Evolutionary conservation across 495 filamentous ascomycete species (phyloP).

Genomic region (Penicillium lagena): DNA sequence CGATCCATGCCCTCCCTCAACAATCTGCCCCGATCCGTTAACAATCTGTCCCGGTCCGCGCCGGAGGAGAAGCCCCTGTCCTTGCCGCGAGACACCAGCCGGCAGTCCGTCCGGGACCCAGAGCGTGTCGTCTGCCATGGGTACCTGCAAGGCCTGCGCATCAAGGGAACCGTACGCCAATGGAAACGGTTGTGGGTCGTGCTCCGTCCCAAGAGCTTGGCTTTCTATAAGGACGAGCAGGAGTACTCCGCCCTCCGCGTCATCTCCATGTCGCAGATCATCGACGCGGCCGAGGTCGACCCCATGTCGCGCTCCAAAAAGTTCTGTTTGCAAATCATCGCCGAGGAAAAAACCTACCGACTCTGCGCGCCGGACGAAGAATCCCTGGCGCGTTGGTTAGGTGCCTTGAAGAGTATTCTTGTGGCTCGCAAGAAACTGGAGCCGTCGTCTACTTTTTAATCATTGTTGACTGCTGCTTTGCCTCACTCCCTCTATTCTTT

Average conservation of each 20-base stretch:
- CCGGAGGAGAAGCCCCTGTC: conserved; percentile 20
- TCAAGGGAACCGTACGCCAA: conserved; percentile 79
- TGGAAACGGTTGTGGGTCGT: conserved; percentile 97
- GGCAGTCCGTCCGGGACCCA: conserved; percentile 54
- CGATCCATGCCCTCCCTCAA: conserved; percentile 30
- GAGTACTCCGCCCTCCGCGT: conserved; percentile 87
- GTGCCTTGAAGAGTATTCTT: conserved; percentile 83
- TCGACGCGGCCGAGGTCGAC: conserved; percentile 91
- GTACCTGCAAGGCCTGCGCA: conserved; percentile 78
- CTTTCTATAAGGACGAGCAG: conserved; percentile 88
- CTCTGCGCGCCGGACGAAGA: conserved; percentile 84
- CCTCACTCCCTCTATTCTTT: conserved; percentile 7
- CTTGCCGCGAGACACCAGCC: conserved; percentile 47
- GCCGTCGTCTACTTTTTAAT: too few species aligned
- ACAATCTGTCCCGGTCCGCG: conserved; percentile 23
- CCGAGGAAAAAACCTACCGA: conserved; percentile 85
- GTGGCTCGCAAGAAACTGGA: conserved; percentile 47
- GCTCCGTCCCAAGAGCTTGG: conserved; percentile 76
- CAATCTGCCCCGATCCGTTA: conserved; percentile 25
- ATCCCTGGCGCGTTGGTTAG: conserved; percentile 72
- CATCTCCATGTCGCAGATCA: conserved; percentile 69
- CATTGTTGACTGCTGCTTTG: neutral
- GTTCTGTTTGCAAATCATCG: conserved; percentile 88
- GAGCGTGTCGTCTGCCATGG: conserved; percentile 87
- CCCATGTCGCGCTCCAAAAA: conserved; percentile 76